Percentiles rank a stretch among this genome's conserved stretches.
These are phyloP conservation scores for Adenanthera pavonina DNA, from an alignment of 306 rosid species.

Conservation along the genomic window DNA sequence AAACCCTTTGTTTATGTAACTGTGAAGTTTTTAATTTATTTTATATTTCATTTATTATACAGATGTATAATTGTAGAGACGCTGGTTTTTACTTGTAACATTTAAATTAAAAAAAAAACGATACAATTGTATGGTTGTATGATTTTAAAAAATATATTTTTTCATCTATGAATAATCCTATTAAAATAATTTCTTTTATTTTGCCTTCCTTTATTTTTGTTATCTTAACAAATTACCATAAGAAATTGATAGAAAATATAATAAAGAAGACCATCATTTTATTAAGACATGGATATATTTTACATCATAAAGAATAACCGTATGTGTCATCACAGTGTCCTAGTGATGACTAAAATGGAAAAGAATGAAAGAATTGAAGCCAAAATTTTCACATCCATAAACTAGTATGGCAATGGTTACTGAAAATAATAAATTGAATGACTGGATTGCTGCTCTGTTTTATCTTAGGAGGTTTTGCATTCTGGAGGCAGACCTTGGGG, in stretches of 20 bases:
- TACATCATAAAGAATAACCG: not conserved
- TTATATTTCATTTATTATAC: no score
- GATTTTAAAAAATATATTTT: no score
- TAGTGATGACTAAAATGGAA: not conserved
- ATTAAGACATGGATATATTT: not conserved
- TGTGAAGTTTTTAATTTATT: no score
- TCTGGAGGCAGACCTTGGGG: conserved; percentile 70
- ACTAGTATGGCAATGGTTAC: not conserved
- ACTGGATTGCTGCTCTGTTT: conserved; percentile 20
- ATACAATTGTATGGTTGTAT: no score
- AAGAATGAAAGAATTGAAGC: not conserved
- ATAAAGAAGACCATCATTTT: not conserved
- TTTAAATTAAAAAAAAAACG: no score
- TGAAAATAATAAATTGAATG: not conserved
- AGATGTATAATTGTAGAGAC: no score
- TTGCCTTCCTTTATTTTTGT: not conserved
- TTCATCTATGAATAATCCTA: no score
- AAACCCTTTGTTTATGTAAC: no score
- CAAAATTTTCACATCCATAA: conserved; percentile 17
- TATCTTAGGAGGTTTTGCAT: conserved; percentile 44
- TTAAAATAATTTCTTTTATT: not conserved
- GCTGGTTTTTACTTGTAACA: no score
- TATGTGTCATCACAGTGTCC: not conserved
- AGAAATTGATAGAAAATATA: not conserved
- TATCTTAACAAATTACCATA: not conserved